Evolutionary conservation across 2,329 filamentous ascomycete species (phyloP).

Genomic region (Sclerotinia glacialis): DNA sequence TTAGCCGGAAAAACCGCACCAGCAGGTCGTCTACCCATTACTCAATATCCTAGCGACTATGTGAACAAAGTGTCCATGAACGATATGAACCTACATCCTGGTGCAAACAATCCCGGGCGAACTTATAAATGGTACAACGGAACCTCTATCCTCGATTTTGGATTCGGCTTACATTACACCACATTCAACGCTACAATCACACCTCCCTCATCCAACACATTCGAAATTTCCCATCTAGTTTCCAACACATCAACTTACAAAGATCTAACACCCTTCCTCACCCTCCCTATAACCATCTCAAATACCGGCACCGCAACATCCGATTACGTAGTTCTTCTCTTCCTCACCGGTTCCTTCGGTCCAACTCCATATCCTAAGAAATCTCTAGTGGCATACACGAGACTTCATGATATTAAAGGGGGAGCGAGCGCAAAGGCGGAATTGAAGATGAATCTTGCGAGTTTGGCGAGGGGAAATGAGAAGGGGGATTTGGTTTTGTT

Average conservation of each 20-base stretch:
- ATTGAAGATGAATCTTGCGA: conserved; percentile 48
- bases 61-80: conserved; percentile 51
- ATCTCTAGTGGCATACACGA: conserved; percentile 50
- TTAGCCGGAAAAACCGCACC: conserved; percentile 45
- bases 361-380: conserved; percentile 53
- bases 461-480: conserved; percentile 49
- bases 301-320: conserved; percentile 51
- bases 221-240: conserved; percentile 19
- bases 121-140: conserved; percentile 59
- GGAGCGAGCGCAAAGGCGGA: conserved; percentile 38
- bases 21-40: conserved; percentile 50
- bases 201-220: not conserved
- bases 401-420: conserved; percentile 36
- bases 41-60: conserved; percentile 56
- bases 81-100: conserved; percentile 54
- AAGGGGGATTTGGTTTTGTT: conserved; percentile 52
- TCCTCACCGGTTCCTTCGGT: conserved; percentile 48
- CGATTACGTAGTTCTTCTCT: conserved; percentile 53
- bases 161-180: conserved; percentile 46
- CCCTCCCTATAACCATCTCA: conserved; percentile 43
- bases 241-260: conserved; percentile 11
- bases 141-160: conserved; percentile 51
- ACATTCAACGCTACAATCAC: conserved; percentile 21
- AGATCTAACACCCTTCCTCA: conserved; percentile 37
- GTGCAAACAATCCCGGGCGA: conserved; percentile 45